Percentiles rank a stretch among this genome's conserved stretches.
phyloP scores from a whole-genome alignment of 2,329 filamentous ascomycete genomes.

The Ophiosphaerella narmari region DNA sequence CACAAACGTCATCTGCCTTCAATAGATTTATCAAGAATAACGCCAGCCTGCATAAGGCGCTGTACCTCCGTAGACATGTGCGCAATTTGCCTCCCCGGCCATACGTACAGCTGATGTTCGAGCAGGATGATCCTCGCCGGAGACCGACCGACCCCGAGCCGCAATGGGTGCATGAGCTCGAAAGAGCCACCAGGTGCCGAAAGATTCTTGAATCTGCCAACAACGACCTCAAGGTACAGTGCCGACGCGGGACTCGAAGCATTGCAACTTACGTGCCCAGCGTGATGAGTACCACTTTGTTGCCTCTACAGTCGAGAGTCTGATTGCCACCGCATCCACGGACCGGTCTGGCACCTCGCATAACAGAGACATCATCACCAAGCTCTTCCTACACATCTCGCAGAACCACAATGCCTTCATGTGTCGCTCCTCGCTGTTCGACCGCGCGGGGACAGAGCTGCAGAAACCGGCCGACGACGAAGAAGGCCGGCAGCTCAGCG shows the following conservation, averaged over 20 bases:
- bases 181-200: conserved; percentile 38
- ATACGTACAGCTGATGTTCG: conserved; percentile 9
- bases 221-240: conserved; percentile 46
- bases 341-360: conserved; percentile 52
- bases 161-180: conserved; percentile 37
- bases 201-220: conserved; percentile 53
- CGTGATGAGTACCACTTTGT: conserved; percentile 41
- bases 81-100: conserved; percentile 10
- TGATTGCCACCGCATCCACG: conserved; percentile 42
- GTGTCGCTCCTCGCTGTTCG: conserved; percentile 62
- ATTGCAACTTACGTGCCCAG: conserved; percentile 12
- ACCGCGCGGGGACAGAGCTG: conserved; percentile 55
- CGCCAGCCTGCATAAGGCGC: conserved; percentile 61
- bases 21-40: conserved; percentile 63
- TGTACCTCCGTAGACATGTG: conserved; percentile 65
- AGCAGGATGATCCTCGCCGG: conserved; percentile 48
- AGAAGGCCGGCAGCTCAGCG: conserved; percentile 64
- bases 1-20: conserved; percentile 47
- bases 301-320: conserved; percentile 48
- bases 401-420: conserved; percentile 65
- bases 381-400: conserved; percentile 49
- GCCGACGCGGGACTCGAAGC: conserved; percentile 1
- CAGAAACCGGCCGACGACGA: conserved; percentile 48
- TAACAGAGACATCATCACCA: conserved; percentile 47
- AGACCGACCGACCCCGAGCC: conserved; percentile 32